Evolutionary conservation across 179 eudicot genomes (phyloP), one percentile per base, ranked within the genome.

Genomic region (Corrigiola litoralis): DNA sequence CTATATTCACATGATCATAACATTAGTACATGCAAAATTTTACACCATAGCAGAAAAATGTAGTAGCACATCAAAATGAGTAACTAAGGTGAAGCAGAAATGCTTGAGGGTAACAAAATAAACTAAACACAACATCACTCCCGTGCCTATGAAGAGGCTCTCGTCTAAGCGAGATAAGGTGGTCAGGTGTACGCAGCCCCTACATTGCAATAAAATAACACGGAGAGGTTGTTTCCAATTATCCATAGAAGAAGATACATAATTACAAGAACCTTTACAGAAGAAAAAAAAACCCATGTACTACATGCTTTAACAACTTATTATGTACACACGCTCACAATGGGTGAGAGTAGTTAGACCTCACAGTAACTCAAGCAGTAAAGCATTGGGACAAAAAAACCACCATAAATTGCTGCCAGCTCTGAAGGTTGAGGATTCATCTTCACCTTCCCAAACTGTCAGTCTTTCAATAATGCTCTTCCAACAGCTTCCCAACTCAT

Each of bases 331-430:
- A 68, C 52, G 58, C 52, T 14, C 48, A 62, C 57, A 32, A 55
- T 20, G 52, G 61, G 46, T 21, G 23, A 44, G 74, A 63, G 79
- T 75, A 75, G 79, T 75, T 75, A 68, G 33, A 65, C 75, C 74
- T 65, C 71, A 52, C 79, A 75, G 61, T 75, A 34, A 70, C 48
- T 58, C 71, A 71, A 56, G 52, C 71, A 47, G 54, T 56, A 21
- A 36, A 31, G 55, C 71, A 65, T 48, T 74, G 65, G 75, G 38
- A 69, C 11, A 50, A 49, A 49, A 55, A 61, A 49, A 46, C 47
- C 71, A 27, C 63, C 79, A 75, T 75, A 58, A 75, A 75, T 72
- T 58, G 44, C 47, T 59, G 74, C 78, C 64, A 68, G 50, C 73
- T 68, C 65, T 36, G 0, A 34, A 27, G 18, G 4, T 45, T 32